Conservation (phyloP, 352 stramenopile species). For the Globisporangium solare region DNA sequence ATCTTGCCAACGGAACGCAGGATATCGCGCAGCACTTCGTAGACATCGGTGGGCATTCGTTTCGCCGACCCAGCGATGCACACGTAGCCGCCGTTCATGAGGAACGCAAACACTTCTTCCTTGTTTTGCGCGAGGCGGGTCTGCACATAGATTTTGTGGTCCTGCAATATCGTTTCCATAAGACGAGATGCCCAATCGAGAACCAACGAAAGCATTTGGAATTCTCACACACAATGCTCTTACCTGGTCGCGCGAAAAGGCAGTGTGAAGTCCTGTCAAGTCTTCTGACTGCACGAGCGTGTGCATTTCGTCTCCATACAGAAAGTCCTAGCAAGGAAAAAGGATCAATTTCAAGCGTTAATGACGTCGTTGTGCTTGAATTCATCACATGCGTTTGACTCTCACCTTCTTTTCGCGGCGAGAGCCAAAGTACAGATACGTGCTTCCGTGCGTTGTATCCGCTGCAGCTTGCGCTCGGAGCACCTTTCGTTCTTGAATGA, state of each 20-base stretch:
- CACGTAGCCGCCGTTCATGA: conserved; percentile 63
- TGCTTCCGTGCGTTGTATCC: conserved; percentile 18
- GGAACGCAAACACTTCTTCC: conserved; percentile 57
- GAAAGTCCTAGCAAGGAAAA: conserved; percentile 64
- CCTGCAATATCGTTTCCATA: conserved; percentile 15
- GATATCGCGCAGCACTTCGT: conserved; percentile 86
- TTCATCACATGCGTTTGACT: neutral
- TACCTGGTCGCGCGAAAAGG: conserved; percentile 89
- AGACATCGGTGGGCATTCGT: conserved; percentile 90
- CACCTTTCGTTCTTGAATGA: conserved; percentile 79
- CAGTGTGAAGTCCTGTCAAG: conserved; percentile 74
- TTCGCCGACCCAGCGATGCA: conserved; percentile 90
- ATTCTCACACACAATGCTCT: neutral
- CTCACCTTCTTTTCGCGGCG: conserved; percentile 72
- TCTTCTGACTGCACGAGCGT: conserved; percentile 36
- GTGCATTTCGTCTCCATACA: conserved; percentile 80
- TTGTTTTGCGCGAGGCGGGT: conserved; percentile 82
- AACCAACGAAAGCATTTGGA: neutral
- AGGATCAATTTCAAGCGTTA: neutral
- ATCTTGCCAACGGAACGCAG: conserved; percentile 73
- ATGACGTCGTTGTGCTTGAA: neutral
- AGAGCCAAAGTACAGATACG: conserved; percentile 87
- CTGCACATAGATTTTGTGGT: conserved; percentile 91
- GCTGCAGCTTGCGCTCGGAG: conserved; percentile 20
- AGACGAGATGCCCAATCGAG: neutral